phyloP scores from a whole-genome alignment of 306 rosid species.

The Fragaria nilgerrensis region DNA sequence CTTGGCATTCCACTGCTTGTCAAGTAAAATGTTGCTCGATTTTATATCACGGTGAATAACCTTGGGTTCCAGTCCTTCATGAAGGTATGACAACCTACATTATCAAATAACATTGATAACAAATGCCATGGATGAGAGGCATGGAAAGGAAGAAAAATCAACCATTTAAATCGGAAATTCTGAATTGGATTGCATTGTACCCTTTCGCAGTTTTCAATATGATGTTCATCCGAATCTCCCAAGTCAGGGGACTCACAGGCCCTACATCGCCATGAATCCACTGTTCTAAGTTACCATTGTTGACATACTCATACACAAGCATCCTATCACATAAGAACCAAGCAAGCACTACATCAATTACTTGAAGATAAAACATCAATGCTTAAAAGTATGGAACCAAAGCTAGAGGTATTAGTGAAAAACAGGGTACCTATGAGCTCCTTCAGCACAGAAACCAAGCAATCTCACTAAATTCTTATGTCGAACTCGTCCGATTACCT shows the following conservation, averaged over 20 bases:
- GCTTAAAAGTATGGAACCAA: neutral
- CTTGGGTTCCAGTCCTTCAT: slow-evolving; percentile 90
- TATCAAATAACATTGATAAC: slow-evolving; percentile 12
- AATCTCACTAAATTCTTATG: slow-evolving; percentile 84
- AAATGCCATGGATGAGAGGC: neutral
- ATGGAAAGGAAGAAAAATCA: slow-evolving; percentile 2
- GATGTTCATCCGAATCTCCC: slow-evolving; percentile 83
- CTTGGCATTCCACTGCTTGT: slow-evolving; percentile 85
- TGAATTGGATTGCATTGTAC: slow-evolving; percentile 31
- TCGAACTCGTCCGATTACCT: slow-evolving; percentile 89
- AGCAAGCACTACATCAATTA: slow-evolving; percentile 3
- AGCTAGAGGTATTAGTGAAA: neutral
- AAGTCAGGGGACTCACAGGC: slow-evolving; percentile 71
- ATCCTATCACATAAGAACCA: slow-evolving; percentile 44
- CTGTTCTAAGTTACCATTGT: slow-evolving; percentile 89
- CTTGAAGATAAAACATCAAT: neutral
- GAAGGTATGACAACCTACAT: slow-evolving; percentile 72
- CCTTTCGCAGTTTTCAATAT: slow-evolving; percentile 83
- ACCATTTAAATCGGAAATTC: neutral
- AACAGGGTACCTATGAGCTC: slow-evolving; percentile 73
- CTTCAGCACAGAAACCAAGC: slow-evolving; percentile 94
- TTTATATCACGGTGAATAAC: slow-evolving; percentile 92
- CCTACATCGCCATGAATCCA: slow-evolving; percentile 94
- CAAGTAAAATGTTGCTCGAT: slow-evolving; percentile 83
- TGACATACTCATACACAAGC: slow-evolving; percentile 83